Percentiles rank a stretch among this genome's conserved stretches.
phyloP scores from a whole-genome alignment of 148 eudicot genomes.

The Rheum nobile region DNA sequence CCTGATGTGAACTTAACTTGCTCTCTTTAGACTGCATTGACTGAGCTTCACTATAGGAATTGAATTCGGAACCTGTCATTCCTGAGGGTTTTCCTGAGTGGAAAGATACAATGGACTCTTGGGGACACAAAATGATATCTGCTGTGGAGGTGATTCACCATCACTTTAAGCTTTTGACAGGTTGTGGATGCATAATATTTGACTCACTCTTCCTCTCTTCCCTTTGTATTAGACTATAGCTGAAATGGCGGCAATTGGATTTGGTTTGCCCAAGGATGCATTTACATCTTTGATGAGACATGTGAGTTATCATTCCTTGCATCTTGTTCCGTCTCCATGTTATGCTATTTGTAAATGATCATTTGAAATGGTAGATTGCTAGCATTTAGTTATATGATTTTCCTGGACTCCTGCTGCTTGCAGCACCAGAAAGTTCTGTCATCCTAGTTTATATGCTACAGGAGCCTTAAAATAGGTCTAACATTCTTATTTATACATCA shows the following conservation, averaged over 20 bases:
- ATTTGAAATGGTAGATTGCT: not conserved
- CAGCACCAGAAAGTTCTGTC: not conserved
- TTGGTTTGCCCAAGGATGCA: slow-evolving; percentile 76
- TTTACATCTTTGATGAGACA: slow-evolving; percentile 89
- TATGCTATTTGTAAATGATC: not conserved
- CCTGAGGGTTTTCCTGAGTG: slow-evolving; percentile 88
- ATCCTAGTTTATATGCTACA: not conserved
- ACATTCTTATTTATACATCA: not conserved
- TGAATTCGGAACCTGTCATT: slow-evolving; percentile 93
- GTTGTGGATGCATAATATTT: not conserved
- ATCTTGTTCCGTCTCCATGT: not conserved
- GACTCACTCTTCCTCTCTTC: not conserved
- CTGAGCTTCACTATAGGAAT: slow-evolving; percentile 32
- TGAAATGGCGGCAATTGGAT: slow-evolving; percentile 91
- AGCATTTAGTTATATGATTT: not conserved
- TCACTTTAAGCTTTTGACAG: slow-evolving; percentile 3
- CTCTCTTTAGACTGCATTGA: slow-evolving; percentile 1
- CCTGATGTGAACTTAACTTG: not conserved
- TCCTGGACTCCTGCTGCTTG: not conserved
- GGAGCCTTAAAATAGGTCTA: not conserved
- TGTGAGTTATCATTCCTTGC: slow-evolving; percentile 21
- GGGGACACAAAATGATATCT: slow-evolving; percentile 89
- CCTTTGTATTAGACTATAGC: slow-evolving; percentile 52
- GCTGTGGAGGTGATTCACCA: slow-evolving; percentile 53
- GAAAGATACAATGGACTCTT: slow-evolving; percentile 90